Conservation (phyloP, 805 yeast genomes). For the Limtongia smithiae region DNA sequence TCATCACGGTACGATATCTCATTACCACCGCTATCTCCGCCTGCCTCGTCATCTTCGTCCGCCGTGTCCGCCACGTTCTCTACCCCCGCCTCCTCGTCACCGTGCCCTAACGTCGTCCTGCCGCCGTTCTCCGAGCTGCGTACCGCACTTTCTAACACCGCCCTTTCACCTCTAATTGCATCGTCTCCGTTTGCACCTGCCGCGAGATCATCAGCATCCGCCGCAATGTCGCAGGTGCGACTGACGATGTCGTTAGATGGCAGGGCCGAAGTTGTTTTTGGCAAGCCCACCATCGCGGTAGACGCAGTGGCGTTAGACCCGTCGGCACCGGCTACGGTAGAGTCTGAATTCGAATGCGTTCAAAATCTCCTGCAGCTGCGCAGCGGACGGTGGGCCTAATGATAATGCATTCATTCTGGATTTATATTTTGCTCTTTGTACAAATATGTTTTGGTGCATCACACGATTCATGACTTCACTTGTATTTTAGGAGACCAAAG, state of each 20-base stretch:
- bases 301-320: background rate
- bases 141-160: no score
- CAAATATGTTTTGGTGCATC: no score
- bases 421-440: no score
- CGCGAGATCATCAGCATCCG: background rate
- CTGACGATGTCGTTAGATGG: slow-evolving; percentile 41
- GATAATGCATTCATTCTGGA: background rate
- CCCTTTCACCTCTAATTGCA: no score
- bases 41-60: background rate
- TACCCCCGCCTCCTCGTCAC: no score
- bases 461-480: no score
- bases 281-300: background rate
- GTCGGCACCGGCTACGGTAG: background rate
- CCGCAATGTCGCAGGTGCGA: slow-evolving; percentile 17
- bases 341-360: slow-evolving; percentile 23
- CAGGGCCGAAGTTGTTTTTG: slow-evolving; percentile 39
- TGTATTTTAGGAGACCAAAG: no score
- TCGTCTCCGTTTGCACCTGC: no score
- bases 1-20: no score
- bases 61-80: no score
- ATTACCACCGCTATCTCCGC: background rate
- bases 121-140: no score
- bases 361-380: slow-evolving; percentile 23
- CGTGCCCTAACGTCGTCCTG: no score
- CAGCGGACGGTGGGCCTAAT: slow-evolving; percentile 21